A percentile compares a stretch with the other conserved stretches of the same genome.
Evolutionary conservation across 2,329 filamentous ascomycete species (phyloP).

Genomic region (Calonectria hongkongensis): DNA sequence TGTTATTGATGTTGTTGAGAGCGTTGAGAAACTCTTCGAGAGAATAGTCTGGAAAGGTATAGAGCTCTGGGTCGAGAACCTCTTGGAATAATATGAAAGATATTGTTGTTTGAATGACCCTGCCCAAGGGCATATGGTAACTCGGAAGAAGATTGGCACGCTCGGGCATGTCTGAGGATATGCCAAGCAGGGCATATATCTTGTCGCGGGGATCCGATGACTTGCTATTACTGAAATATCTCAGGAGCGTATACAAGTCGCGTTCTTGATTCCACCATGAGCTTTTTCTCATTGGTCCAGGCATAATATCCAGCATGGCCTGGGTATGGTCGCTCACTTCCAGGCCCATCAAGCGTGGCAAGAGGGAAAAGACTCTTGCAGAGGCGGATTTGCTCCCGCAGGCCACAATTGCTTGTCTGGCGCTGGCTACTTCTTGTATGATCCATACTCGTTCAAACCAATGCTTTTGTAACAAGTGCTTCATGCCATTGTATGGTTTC

Average conservation of each 20-base stretch:
- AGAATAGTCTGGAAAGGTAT: neutral
- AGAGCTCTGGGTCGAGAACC: neutral
- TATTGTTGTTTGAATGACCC: neutral
- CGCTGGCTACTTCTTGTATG: neutral
- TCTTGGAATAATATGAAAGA: neutral
- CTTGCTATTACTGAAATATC: neutral
- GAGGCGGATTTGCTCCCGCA: neutral
- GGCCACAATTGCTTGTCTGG: neutral
- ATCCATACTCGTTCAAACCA: constrained; percentile 1
- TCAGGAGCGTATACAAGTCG: neutral
- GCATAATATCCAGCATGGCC: neutral
- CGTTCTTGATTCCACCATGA: neutral
- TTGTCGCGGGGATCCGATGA: neutral
- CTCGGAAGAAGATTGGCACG: neutral
- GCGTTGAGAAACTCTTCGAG: neutral
- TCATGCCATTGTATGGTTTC: neutral
- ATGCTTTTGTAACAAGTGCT: neutral
- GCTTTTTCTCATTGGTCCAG: neutral
- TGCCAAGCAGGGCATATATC: neutral
- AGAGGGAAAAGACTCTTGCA: neutral
- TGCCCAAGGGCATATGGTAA: neutral
- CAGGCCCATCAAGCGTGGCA: neutral
- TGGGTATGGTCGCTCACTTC: neutral
- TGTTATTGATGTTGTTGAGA: neutral
- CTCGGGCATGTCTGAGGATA: neutral